Evolutionary conservation across 345 rosid species (phyloP), one percentile per base, ranked within the genome.

Genomic region (Boechera stricta): DNA sequence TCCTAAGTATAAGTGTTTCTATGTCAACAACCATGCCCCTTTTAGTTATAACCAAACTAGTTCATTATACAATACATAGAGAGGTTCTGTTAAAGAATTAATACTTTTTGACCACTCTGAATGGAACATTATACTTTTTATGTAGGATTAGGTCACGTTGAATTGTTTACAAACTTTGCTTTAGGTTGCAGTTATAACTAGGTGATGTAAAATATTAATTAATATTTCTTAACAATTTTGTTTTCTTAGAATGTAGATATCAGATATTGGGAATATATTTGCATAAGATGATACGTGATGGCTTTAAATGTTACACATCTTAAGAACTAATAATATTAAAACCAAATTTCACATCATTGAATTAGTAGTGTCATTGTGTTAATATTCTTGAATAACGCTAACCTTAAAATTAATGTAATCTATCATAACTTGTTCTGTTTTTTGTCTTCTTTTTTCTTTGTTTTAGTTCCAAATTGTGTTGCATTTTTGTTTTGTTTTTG

Each of bases 101-200:
- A 5, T 55, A 77, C 56, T n/a, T 77, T 64, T 77, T 62, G 75
- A 77, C 79, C 48, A 15, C 35, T 59, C 11, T 26, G 36, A 32
- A 42, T 54, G 35, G 31, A 42, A 24, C 24, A 44, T 54, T 48
- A 18, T 18, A 65, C 13, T 35, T 26, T 36, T 63, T 57, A 42
- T 44, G 32, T 70, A 47, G 76, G 76, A 38, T 77, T 71, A 77
- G 72, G 80, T 77, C 33, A 64, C 38, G 61, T 29, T 71, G 67
- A 77, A 55, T 70, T 63, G 71, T 63, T 77, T 55, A 70, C 39
- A 7, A 63, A 71, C 59, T 45, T 70, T 63, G 62, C 36, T 76
- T 68, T 76, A 59, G 55, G 63, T 59, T 54, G 64, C 42, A 35
- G 16, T 67, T 67, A 24, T 42, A 3, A 2, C 13, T 69, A 52